Evolutionary conservation across 345 rosid species (phyloP), one percentile per base, ranked within the genome.

Genomic region (Aquilaria malaccensis): DNA sequence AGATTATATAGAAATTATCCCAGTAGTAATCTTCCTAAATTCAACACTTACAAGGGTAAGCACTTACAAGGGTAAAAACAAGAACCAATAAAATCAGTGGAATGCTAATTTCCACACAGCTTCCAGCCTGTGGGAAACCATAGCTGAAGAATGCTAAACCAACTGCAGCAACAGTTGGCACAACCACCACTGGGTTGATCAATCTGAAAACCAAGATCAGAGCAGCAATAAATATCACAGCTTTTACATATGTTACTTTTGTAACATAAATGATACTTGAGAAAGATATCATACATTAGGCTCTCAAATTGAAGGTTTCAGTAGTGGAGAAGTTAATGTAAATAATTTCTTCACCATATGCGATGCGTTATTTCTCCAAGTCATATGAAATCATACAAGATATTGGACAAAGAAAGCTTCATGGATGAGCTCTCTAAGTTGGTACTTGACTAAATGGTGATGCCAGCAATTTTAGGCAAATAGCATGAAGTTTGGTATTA

Each of bases 111-210:
- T 93, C 98, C 68, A 89, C 90, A 70, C 96, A 89, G 64, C 91
- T 81, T 33, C 98, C 96, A 33, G 96, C 98, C 72, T 89, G 98
- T 0, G 94, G 89, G 70, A 93, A 93, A 63, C 97, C 98, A 64
- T 79, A 93, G 79, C 85, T 81, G 64, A 93, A 85, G 79, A 89
- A 93, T 66, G 98, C 91, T 81, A 93, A 80, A 69, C 96, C 98
- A 55, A 89, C 81, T 9, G 96, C 86, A 58, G 94, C 96, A 69
- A 89, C 84, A 45, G 96, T 85, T 64, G 97, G 97, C 41, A 89
- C 97, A 53, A 89, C 91, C 55, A 93, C 97, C 7, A 89, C 84
- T 31, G 97, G 98, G 68, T 87, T 93, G 48, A 93, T 85, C 68
- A 85, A 80, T 81, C 98, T 93, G 87, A 71, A 78, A 73, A 41